A percentile compares a stretch with the other conserved stretches of the same genome.
These are phyloP conservation scores for Sanghuangporus sanghuang DNA, from an alignment of 1,284 basidiomycete species.

Conservation along the genomic window DNA sequence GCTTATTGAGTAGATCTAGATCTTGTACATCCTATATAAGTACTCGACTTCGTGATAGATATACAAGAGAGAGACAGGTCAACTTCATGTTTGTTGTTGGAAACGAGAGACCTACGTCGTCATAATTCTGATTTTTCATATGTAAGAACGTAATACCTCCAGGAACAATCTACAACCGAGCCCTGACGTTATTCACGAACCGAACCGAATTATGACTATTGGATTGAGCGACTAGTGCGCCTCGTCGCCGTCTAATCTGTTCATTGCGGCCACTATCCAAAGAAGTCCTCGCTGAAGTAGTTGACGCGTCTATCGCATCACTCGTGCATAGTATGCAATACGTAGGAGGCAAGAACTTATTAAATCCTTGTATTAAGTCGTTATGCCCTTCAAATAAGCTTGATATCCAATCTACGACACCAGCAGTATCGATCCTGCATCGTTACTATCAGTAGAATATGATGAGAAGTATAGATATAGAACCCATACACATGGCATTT, in stretches of 20 bases:
- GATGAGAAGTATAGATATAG: neutral
- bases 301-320: conserved; percentile 49
- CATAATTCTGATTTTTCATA: conserved; percentile 89
- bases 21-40: conserved; percentile 89
- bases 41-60: conserved; percentile 91
- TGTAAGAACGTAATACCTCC: conserved; percentile 93
- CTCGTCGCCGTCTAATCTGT: neutral
- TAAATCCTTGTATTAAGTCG: too few relatives aligned
- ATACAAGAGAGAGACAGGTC: conserved; percentile 39
- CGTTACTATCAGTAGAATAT: too few relatives aligned
- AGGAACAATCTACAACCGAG: conserved; percentile 98
- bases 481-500: conserved; percentile 18
- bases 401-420: too few relatives aligned
- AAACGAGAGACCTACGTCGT: conserved; percentile 61
- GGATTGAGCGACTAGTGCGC: conserved; percentile 21
- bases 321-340: too few relatives aligned
- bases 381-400: too few relatives aligned
- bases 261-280: neutral
- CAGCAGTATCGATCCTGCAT: too few relatives aligned
- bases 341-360: too few relatives aligned
- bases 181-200: conserved; percentile 99
- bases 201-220: conserved; percentile 98
- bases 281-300: conserved; percentile 52
- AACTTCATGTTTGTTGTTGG: neutral
- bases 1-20: conserved; percentile 71